phyloP scores from a whole-genome alignment of 1,139 yeast species.

The Candida tropicalis region DNA sequence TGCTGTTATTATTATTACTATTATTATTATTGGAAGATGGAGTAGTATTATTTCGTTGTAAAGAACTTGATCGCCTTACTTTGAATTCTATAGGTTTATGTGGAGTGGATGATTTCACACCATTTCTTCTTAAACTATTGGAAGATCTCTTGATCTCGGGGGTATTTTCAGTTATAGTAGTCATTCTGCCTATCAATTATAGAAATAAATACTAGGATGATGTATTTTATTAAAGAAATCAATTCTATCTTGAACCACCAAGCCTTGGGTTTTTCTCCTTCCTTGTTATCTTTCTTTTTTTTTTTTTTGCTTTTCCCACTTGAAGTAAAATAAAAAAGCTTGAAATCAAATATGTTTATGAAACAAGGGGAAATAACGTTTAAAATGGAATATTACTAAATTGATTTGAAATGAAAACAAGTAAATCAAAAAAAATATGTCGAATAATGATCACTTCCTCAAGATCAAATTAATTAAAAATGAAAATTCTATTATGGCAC shows the following conservation, averaged over 20 bases:
- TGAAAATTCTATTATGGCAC: not conserved
- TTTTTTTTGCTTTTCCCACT: not conserved
- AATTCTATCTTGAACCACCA: not conserved
- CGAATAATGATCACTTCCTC: too few relatives aligned
- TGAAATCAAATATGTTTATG: too few relatives aligned
- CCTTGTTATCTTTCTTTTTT: not conserved
- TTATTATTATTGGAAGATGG: too few relatives aligned
- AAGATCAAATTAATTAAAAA: too few relatives aligned
- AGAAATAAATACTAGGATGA: too few relatives aligned
- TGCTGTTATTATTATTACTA: too few relatives aligned
- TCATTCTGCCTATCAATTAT: not conserved
- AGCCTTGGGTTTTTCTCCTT: not conserved
- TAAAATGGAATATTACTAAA: not conserved
- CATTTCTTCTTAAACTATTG: not conserved
- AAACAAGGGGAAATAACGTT: not conserved
- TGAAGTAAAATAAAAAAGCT: not conserved
- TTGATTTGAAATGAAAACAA: not conserved
- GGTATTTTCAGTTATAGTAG: slow-evolving; percentile 4
- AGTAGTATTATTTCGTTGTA: not conserved
- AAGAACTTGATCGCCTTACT: slow-evolving; percentile 11
- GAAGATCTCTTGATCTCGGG: not conserved
- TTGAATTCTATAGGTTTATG: slow-evolving; percentile 8
- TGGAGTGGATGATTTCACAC: not conserved
- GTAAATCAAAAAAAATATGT: too few relatives aligned
- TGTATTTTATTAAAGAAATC: not conserved